Evolutionary conservation across 1,284 basidiomycete species (phyloP), one percentile per base, ranked within the genome.

Genomic region (Athelia sp.): DNA sequence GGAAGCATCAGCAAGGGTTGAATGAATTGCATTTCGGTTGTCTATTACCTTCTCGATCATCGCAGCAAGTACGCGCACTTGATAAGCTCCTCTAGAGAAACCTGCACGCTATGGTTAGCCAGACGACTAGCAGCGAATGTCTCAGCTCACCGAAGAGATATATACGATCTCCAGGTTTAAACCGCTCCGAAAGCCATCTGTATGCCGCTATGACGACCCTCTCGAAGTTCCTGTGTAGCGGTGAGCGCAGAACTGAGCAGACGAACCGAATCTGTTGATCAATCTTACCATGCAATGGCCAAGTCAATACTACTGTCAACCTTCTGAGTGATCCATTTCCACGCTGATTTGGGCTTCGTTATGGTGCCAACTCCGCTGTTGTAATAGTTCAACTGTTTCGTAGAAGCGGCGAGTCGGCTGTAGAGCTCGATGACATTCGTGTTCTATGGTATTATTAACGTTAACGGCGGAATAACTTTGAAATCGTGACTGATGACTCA

Each of bases 331-430:
- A 32, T 56, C 23, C 53, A 54, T 4, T 45, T 48, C 3, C 53
- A 36, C 19, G 55, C 57, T 15, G 35, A 54, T 42, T 66, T 60
- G 1, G 64, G 59, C 38, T 58, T 62, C 0, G 64, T 67, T n/a
- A 65, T 66, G 4, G 69, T 72, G 3, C 72, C 69, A 21, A 71
- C 65, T 1, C 70, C 73, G 43, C 71, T 73, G 46, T 67, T 71
- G 46, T 75, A 75, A 52, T 66, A 71, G 4, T 60, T 63, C 32
- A 63, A 55, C 47, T 70, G 68, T 0, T 44, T 40, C 6, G 54
- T 48, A 31, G 49, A 40, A 46, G 59, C 56, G 11, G 51, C 32
- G 8, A 63, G n/a, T 18, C 23, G 50, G 38, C 53, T 52, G 48
- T 59, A 60, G 1, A 62, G 50, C 46, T 58, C 59, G 47, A 62